These are phyloP conservation scores for Fraxinus quadrangulata DNA, from an alignment of 257 asterid species.

Conservation along the genomic window DNA sequence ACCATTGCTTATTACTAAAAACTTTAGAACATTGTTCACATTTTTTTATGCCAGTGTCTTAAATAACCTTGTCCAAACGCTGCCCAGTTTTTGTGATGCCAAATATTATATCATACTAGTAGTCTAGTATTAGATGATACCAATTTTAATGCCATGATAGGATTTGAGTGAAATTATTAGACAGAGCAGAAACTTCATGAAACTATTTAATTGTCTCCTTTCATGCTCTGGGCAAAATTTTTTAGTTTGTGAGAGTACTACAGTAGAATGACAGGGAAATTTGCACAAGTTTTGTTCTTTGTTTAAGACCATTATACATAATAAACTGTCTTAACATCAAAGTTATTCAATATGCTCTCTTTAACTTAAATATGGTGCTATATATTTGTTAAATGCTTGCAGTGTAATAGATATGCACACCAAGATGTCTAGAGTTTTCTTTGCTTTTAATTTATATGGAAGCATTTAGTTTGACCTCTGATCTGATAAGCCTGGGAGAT, in stretches of 20 bases:
- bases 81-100: not conserved
- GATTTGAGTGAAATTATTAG: not conserved
- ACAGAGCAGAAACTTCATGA: not conserved
- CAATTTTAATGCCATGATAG: not conserved
- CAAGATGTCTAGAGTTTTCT: not conserved
- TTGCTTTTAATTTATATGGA: not conserved
- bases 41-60: not conserved
- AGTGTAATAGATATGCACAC: not conserved
- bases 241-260: not conserved
- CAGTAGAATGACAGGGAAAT: not conserved
- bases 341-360: not conserved
- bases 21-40: not conserved
- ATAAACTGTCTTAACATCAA: not conserved
- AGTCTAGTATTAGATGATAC: not conserved
- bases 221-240: not conserved
- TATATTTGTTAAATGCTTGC: not conserved
- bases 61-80: not conserved
- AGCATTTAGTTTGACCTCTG: not conserved
- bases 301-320: not conserved
- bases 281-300: not conserved
- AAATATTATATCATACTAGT: not conserved
- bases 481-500: constrained; percentile 4
- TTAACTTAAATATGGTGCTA: not conserved
- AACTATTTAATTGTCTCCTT: not conserved
- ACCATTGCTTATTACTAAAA: not conserved